These are phyloP conservation scores for Dothideomycetidae sp. DNA, from an alignment of 2,329 filamentous ascomycete species.

Conservation along the genomic window DNA sequence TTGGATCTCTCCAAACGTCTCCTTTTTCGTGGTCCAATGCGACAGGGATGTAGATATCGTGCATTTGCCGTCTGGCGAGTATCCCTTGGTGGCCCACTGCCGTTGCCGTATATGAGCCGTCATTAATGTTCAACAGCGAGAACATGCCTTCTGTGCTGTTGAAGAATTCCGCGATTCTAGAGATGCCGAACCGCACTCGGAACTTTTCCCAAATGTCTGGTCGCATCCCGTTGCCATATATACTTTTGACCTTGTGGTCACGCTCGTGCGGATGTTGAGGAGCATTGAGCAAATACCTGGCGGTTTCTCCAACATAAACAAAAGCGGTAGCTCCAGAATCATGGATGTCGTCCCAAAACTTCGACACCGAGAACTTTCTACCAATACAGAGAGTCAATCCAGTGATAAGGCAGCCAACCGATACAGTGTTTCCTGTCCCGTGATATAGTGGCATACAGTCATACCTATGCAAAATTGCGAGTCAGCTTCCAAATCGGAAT, in stretches of 20 bases:
- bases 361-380: slow-evolving; percentile 51
- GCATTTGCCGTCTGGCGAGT: slow-evolving; percentile 39
- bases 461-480: too few species aligned
- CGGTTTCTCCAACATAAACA: slow-evolving; percentile 65
- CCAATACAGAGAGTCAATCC: slow-evolving; percentile 48
- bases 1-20: slow-evolving; percentile 49
- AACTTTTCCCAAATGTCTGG: slow-evolving; percentile 57
- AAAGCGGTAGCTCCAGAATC: slow-evolving; percentile 55
- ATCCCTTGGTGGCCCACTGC: slow-evolving; percentile 59
- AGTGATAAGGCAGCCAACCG: slow-evolving; percentile 30
- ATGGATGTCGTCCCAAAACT: slow-evolving; percentile 59
- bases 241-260: slow-evolving; percentile 42
- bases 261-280: slow-evolving; percentile 49
- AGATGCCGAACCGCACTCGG: slow-evolving; percentile 47
- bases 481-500: too few species aligned
- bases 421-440: slow-evolving; percentile 52
- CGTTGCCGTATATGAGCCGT: slow-evolving; percentile 40
- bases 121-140: slow-evolving; percentile 42
- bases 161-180: slow-evolving; percentile 58
- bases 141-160: slow-evolving; percentile 63
- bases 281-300: slow-evolving; percentile 56
- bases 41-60: slow-evolving; percentile 49
- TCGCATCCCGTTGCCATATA: slow-evolving; percentile 53
- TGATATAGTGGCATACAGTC: slow-evolving; percentile 68
- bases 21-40: slow-evolving; percentile 54